A percentile compares a stretch with the other conserved stretches of the same genome.
Evolutionary conservation across 2,329 filamentous ascomycete genomes (phyloP).

Genomic region (Cytospora piceae): DNA sequence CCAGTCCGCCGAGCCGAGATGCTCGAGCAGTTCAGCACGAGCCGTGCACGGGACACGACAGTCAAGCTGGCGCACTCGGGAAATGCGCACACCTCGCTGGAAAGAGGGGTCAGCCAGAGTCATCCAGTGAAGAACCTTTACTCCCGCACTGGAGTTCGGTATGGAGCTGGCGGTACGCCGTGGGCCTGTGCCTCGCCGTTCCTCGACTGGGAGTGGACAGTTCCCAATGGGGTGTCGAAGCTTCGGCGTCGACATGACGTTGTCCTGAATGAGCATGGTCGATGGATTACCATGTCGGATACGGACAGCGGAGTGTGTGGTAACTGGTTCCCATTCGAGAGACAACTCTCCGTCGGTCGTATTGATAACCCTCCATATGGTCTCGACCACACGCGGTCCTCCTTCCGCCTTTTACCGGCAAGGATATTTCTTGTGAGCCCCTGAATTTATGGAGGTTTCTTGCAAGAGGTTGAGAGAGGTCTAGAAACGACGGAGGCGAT

Average conservation of each 20-base stretch:
- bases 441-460: not conserved
- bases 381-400: not conserved
- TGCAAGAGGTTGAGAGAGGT: not conserved
- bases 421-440: not conserved
- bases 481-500: not conserved
- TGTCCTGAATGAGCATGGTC: not conserved
- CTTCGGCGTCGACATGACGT: not conserved
- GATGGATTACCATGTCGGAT: not conserved
- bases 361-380: constrained; percentile 3
- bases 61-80: not conserved
- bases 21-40: not conserved
- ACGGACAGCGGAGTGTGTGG: not conserved
- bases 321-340: not conserved
- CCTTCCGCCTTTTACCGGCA: not conserved
- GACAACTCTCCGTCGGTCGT: not conserved
- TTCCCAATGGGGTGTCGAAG: too few species aligned
- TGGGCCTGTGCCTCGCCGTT: constrained; percentile 11
- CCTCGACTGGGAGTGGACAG: not conserved
- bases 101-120: not conserved
- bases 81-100: not conserved
- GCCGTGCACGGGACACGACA: not conserved
- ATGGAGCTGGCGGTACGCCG: not conserved
- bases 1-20: not conserved
- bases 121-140: constrained; percentile 17
- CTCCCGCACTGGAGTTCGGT: fast-evolving